Conservation (phyloP, 148 eudicot species). For the Rhododendron molle region DNA sequence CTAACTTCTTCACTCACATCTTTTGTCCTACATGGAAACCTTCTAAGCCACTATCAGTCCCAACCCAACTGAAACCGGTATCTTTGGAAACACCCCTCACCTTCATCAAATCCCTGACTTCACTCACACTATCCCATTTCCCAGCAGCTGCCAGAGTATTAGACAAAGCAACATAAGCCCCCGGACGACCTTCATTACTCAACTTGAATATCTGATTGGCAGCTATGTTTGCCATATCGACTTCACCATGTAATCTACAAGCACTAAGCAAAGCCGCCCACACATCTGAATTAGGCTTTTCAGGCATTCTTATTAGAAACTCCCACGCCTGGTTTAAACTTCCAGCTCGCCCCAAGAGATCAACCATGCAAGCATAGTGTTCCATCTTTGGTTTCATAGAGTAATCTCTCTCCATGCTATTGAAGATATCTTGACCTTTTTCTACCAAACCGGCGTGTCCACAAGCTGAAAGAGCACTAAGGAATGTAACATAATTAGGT, state of each 20-base stretch:
- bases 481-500: constrained; percentile 75
- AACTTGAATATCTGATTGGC: constrained; percentile 66
- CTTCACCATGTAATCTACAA: constrained; percentile 69
- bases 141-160: constrained; percentile 82
- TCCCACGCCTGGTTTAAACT: constrained; percentile 59
- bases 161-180: constrained; percentile 78
- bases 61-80: constrained; percentile 79
- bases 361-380: constrained; percentile 94
- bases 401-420: constrained; percentile 66
- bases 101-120: constrained; percentile 80
- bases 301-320: constrained; percentile 65
- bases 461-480: constrained; percentile 83
- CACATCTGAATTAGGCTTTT: constrained; percentile 77
- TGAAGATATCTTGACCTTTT: constrained; percentile 63
- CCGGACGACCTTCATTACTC: constrained; percentile 49
- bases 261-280: constrained; percentile 92
- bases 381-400: constrained; percentile 80
- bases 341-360: constrained; percentile 80
- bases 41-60: constrained; percentile 44
- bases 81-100: constrained; percentile 60
- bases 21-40: constrained; percentile 39
- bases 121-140: constrained; percentile 71
- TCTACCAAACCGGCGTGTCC: constrained; percentile 69
- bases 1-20: constrained; percentile 11
- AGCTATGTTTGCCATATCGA: constrained; percentile 67